Conservation (phyloP, 345 rosid species). For the Sonneratia caseolaris region DNA sequence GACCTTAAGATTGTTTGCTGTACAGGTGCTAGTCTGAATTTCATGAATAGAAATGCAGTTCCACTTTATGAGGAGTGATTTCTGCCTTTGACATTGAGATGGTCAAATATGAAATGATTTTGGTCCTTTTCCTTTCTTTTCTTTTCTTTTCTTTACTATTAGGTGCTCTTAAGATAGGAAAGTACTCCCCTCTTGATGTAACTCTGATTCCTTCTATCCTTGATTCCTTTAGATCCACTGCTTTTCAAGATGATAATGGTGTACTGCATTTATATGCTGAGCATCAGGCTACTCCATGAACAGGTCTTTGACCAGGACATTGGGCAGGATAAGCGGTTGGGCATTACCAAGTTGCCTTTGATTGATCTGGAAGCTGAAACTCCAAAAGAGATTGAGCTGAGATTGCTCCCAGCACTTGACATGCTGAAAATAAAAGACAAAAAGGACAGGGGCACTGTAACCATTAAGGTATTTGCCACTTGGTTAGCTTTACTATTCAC, state of each 20-base stretch:
- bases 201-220: not conserved
- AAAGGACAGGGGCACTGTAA: conserved; percentile 83
- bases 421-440: conserved; percentile 87
- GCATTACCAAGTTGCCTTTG: conserved; percentile 63
- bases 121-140: not conserved
- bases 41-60: not conserved
- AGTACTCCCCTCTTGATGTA: not conserved
- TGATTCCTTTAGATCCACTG: not conserved
- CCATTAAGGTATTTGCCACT: conserved; percentile 47
- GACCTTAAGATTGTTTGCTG: not conserved
- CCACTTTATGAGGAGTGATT: not conserved
- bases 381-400: conserved; percentile 46
- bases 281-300: not conserved
- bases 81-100: not conserved
- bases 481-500: not conserved
- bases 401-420: conserved; percentile 79
- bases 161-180: not conserved
- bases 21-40: not conserved
- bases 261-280: not conserved
- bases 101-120: not conserved
- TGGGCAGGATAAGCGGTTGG: conserved; percentile 89
- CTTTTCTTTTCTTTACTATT: not conserved
- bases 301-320: conserved; percentile 39
- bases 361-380: conserved; percentile 45
- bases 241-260: not conserved